These are phyloP conservation scores for Phytophthora ramorum DNA, from an alignment of 352 stramenopile genomes.

Conservation along the genomic window DNA sequence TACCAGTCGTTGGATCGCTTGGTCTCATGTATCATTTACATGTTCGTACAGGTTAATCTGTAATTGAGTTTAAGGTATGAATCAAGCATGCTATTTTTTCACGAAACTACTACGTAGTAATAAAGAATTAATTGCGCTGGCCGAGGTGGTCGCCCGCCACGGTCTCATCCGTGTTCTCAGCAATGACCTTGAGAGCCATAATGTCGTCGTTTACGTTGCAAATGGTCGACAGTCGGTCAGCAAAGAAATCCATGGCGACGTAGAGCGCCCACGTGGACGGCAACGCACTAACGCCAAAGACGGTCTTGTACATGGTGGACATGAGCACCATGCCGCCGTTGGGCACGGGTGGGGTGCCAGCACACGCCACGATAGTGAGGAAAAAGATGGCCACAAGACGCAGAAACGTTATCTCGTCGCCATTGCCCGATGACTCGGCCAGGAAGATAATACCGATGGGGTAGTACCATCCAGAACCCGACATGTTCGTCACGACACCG, in stretches of 20 bases:
- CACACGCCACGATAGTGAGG: constrained; percentile 61
- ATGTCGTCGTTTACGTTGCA: constrained; percentile 87
- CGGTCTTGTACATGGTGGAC: constrained; percentile 69
- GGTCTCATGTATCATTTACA: no score
- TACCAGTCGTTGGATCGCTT: no score
- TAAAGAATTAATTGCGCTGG: constrained; percentile 37
- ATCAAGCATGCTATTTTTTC: no score
- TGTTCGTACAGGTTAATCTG: no score
- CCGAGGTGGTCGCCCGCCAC: constrained; percentile 63
- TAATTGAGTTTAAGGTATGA: no score
- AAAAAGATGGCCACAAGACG: constrained; percentile 60
- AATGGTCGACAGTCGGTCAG: constrained; percentile 67
- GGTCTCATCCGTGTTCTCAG: constrained; percentile 77
- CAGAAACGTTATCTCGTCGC: constrained; percentile 54
- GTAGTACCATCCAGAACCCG: constrained; percentile 62
- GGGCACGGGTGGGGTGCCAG: constrained; percentile 61
- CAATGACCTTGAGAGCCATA: constrained; percentile 80
- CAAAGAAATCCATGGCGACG: constrained; percentile 69
- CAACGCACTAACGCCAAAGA: constrained; percentile 55
- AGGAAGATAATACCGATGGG: constrained; percentile 70
- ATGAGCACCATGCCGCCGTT: constrained; percentile 59
- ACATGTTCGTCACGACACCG: constrained; percentile 69
- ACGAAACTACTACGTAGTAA: not conserved
- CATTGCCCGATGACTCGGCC: constrained; percentile 64
- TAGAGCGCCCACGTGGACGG: constrained; percentile 66